Evolutionary conservation across 164 flowering plant genomes (phyloP), one percentile per base, ranked within the genome.

Genomic region (Vitis riparia): DNA sequence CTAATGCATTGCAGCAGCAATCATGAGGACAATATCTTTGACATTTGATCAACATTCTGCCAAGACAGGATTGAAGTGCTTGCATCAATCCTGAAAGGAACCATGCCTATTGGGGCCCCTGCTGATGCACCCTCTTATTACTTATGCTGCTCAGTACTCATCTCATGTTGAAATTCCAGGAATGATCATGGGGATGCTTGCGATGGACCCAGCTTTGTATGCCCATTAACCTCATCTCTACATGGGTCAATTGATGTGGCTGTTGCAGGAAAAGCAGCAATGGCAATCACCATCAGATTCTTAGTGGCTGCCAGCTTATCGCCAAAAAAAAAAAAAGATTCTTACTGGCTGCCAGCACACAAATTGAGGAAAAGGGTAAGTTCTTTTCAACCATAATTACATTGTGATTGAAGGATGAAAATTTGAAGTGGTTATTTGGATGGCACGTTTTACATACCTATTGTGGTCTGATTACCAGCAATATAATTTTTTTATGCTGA

Each of bases 1-100:
- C 78, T 75, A 85, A 85, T 62, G 88, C 59, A 83, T 85, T 53
- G 85, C 85, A 0, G 85, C 85, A 8, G 88, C 88, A 7, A 83
- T 83, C 23, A 76, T 82, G 0, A 76, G 86, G 66, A 81, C 88
- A 86, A 85, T 63, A 81, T 85, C 49, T 85, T 85, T 64, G 88
- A 85, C 67, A 82, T 85, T 62, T 65, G 65, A 86, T 85, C 17
- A 86, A 85, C 58, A 85, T 83, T 30, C 85, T 85, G 11, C 86
- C 88, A 11, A 70, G 88, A 59, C 86, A 85, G 71, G 88, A 85
- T 62, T 61, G 86, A 85, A 52, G 74, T 72, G 9, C 76, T 85
- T 53, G 76, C 71, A 19, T 67, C 86, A 14, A 78, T 79, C 15
- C 83, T 86, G 4, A 68, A 82, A 59, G 84, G 82, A 53, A 60